phyloP scores from a whole-genome alignment of 352 stramenopile genomes.

The Pythium scleroteichum region DNA sequence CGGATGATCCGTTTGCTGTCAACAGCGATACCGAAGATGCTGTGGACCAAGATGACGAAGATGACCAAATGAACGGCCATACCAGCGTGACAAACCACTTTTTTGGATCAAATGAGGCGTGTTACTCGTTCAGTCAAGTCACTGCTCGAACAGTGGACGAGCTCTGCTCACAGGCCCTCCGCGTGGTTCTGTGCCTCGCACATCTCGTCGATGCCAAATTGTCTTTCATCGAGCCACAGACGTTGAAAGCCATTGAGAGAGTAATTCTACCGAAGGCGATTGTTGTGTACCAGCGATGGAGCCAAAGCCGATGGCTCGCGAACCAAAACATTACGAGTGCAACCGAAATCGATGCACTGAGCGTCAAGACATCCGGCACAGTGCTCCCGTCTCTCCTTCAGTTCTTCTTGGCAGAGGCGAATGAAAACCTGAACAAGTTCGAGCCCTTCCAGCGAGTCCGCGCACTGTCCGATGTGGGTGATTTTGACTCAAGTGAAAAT shows the following conservation, averaged over 20 bases:
- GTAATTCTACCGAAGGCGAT: slow-evolving; percentile 61
- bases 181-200: slow-evolving; percentile 64
- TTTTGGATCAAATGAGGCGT: slow-evolving; percentile 53
- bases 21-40: slow-evolving; percentile 35
- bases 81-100: slow-evolving; percentile 20
- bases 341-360: slow-evolving; percentile 45
- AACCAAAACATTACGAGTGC: slow-evolving; percentile 55
- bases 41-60: slow-evolving; percentile 34
- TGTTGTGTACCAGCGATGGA: slow-evolving; percentile 69
- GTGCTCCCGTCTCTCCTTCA: slow-evolving; percentile 63
- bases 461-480: slow-evolving; percentile 39
- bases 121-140: slow-evolving; percentile 63
- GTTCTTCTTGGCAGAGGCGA: slow-evolving; percentile 63
- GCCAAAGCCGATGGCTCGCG: slow-evolving; percentile 60
- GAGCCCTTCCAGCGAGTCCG: slow-evolving; percentile 53
- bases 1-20: slow-evolving; percentile 24
- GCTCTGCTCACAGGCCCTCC: slow-evolving; percentile 61
- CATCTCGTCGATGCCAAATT: slow-evolving; percentile 63
- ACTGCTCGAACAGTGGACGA: slow-evolving; percentile 58
- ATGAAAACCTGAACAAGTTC: slow-evolving; percentile 49
- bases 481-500: slow-evolving; percentile 42
- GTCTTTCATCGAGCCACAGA: slow-evolving; percentile 46
- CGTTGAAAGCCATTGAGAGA: slow-evolving; percentile 43
- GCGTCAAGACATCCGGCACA: slow-evolving; percentile 45
- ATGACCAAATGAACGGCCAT: slow-evolving; percentile 38